Conservation (phyloP, 768 basidiomycete genomes). For the Porphyrellus cyaneotinctus region DNA sequence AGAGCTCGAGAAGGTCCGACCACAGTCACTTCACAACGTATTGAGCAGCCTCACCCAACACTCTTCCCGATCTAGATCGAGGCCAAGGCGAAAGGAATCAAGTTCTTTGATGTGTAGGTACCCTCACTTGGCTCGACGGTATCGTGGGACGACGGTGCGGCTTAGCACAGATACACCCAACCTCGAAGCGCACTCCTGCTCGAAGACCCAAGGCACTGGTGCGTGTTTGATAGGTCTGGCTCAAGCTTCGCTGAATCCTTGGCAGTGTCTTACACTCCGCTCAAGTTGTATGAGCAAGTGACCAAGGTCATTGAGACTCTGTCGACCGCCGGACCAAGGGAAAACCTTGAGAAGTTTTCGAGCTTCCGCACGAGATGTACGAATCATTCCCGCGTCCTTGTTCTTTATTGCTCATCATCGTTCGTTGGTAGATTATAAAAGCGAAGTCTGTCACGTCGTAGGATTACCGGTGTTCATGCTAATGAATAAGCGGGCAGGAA, state of each 20-base stretch:
- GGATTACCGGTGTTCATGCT: conserved; percentile 9
- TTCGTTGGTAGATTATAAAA: conserved; percentile 59
- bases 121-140: not conserved
- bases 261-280: conserved; percentile 53
- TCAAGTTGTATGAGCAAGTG: conserved; percentile 58
- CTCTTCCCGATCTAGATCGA: conserved; percentile 49
- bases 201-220: conserved; percentile 39
- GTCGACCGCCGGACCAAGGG: conserved; percentile 59
- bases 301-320: conserved; percentile 61
- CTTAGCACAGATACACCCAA: conserved; percentile 71
- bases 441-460: conserved; percentile 48
- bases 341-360: conserved; percentile 62
- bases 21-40: no score
- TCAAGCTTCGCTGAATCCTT: not conserved
- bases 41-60: not conserved
- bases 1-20: conserved; percentile 78
- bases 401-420: conserved; percentile 1
- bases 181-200: conserved; percentile 42
- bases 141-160: conserved; percentile 2
- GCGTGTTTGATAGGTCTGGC: conserved; percentile 14
- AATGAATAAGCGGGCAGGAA: conserved; percentile 41
- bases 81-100: conserved; percentile 70
- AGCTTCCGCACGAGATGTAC: conserved; percentile 72
- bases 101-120: conserved; percentile 83
- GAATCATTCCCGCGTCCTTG: conserved; percentile 20